These are phyloP conservation scores for Alternaria sp. DNA, from an alignment of 2,329 filamentous ascomycete species.

Conservation along the genomic window DNA sequence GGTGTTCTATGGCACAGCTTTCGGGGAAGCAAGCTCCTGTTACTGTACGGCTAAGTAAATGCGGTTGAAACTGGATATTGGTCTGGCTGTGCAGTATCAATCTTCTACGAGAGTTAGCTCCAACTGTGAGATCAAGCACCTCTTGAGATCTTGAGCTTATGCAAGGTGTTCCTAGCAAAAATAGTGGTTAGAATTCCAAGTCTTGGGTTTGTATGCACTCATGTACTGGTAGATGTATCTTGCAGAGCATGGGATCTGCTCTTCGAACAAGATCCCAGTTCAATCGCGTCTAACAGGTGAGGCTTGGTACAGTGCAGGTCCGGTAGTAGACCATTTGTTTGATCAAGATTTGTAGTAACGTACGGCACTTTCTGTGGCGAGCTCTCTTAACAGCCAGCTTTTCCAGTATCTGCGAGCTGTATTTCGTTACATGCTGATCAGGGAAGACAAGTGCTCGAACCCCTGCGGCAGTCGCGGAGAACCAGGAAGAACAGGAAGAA, in stretches of 20 bases:
- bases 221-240: neutral
- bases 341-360: neutral
- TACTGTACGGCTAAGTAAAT: neutral
- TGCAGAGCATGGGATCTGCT: neutral
- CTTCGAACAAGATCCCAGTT: neutral
- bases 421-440: neutral
- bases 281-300: neutral
- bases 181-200: neutral
- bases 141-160: neutral
- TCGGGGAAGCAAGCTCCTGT: neutral
- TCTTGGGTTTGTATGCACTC: neutral
- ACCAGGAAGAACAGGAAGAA: neutral
- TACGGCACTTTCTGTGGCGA: neutral
- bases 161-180: neutral
- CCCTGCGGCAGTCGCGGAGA: neutral
- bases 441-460: neutral
- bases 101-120: neutral
- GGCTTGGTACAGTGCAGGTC: neutral
- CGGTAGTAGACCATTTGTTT: neutral
- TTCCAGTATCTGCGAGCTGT: neutral
- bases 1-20: conserved; percentile 9
- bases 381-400: neutral
- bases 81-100: neutral
- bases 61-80: neutral
- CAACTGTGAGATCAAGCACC: conserved; percentile 12